phyloP scores from a whole-genome alignment of 176 grass and related monocot species.

The Secale cereale region DNA sequence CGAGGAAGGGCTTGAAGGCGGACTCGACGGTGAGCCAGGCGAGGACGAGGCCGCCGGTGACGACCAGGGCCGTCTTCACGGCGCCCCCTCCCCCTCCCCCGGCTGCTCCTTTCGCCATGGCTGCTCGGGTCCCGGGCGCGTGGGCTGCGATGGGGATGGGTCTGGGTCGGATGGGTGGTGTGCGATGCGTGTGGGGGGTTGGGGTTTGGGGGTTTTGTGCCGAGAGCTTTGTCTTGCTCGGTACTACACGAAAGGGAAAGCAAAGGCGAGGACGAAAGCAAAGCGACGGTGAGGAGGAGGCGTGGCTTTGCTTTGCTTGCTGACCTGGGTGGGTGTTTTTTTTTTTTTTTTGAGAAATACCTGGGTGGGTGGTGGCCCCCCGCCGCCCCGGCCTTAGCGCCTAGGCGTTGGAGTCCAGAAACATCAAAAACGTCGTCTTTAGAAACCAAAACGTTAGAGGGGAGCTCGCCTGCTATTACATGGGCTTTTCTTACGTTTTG shows the following conservation, averaged over 20 bases:
- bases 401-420: not conserved
- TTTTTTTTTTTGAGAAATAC: too few relatives aligned
- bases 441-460: not conserved
- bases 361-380: not conserved
- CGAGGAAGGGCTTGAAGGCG: conserved; percentile 81
- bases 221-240: conserved; percentile 13
- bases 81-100: conserved; percentile 15
- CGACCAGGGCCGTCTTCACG: conserved; percentile 76
- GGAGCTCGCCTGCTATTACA: not conserved
- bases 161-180: not conserved
- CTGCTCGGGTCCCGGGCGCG: conserved; percentile 20
- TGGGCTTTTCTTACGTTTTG: not conserved
- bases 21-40: conserved; percentile 83
- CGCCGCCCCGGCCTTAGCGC: not conserved
- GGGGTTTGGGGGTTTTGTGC: conserved; percentile 25
- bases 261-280: conserved; percentile 31
- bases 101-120: conserved; percentile 52
- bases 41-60: conserved; percentile 67
- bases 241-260: conserved; percentile 25
- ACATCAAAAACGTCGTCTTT: too few relatives aligned
- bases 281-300: not conserved
- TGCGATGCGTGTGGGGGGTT: conserved; percentile 7
- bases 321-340: not conserved
- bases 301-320: not conserved
- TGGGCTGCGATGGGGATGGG: conserved; percentile 11